Evolutionary conservation across 2,329 filamentous ascomycete species (phyloP).

Genomic region (Aspergillus pseudotamarii): DNA sequence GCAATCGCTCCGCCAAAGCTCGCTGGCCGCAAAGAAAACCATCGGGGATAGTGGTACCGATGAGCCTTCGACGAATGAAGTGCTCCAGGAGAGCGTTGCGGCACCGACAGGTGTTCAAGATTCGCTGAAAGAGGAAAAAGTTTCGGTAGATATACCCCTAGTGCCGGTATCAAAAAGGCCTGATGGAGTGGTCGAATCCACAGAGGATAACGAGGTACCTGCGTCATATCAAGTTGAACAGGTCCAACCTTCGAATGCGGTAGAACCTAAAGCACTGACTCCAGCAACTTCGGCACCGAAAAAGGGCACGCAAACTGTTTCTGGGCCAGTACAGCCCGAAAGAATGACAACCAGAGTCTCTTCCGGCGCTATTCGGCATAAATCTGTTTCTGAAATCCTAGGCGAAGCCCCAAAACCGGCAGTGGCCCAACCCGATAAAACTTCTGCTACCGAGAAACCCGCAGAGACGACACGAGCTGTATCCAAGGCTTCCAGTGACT

Average conservation of each 20-base stretch:
- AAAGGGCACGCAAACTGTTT: constrained; percentile 26
- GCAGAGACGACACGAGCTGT: constrained; percentile 27
- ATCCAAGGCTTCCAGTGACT: constrained; percentile 29
- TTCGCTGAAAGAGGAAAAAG: constrained; percentile 23
- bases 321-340: constrained; percentile 43
- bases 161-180: constrained; percentile 17
- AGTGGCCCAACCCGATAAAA: constrained; percentile 40
- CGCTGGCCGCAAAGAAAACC: constrained; percentile 23
- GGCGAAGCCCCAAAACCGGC: constrained; percentile 57
- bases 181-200: constrained; percentile 14
- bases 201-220: constrained; percentile 19
- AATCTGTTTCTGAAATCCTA: constrained; percentile 73
- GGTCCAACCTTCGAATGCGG: constrained; percentile 16
- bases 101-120: constrained; percentile 18
- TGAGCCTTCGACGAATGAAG: constrained; percentile 27
- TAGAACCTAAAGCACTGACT: constrained; percentile 14
- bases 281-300: constrained; percentile 26
- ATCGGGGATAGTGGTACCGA: constrained; percentile 20
- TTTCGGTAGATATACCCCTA: constrained; percentile 7
- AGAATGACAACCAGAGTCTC: constrained; percentile 71
- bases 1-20: constrained; percentile 42
- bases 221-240: constrained; percentile 18
- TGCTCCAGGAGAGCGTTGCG: constrained; percentile 29
- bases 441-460: constrained; percentile 35
- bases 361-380: constrained; percentile 70